Evolutionary conservation across 2,329 filamentous ascomycete genomes (phyloP).

Genomic region (Sporothrix variecibatus): DNA sequence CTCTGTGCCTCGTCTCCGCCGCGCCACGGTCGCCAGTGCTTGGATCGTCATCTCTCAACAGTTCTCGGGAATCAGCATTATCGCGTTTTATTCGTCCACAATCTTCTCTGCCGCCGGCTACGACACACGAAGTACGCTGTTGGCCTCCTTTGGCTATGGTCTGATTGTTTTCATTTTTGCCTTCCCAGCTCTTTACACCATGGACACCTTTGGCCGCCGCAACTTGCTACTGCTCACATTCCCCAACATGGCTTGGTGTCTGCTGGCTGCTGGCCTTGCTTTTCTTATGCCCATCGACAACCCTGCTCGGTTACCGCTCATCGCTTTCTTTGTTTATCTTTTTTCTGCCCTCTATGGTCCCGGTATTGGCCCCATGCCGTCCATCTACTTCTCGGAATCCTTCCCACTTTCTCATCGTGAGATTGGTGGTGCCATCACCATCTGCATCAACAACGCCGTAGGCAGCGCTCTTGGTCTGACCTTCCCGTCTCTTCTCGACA

Average conservation of each 20-base stretch:
- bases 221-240: constrained; percentile 65
- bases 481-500: constrained; percentile 10
- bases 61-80: constrained; percentile 55
- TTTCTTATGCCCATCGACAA: constrained; percentile 46
- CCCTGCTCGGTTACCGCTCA: constrained; percentile 45
- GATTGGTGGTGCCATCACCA: constrained; percentile 68
- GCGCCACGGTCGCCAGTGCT: constrained; percentile 66
- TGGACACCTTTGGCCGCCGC: constrained; percentile 66
- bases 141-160: constrained; percentile 49
- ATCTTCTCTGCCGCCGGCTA: constrained; percentile 50
- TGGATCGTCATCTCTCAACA: constrained; percentile 69
- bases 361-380: constrained; percentile 66
- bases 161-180: constrained; percentile 66
- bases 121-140: constrained; percentile 42
- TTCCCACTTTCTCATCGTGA: constrained; percentile 71
- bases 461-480: constrained; percentile 48
- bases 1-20: constrained; percentile 57
- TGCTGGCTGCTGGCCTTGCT: constrained; percentile 58
- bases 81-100: constrained; percentile 51
- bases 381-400: constrained; percentile 68
- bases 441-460: constrained; percentile 66
- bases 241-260: constrained; percentile 64
- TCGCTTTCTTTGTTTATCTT: constrained; percentile 46
- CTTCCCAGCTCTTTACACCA: constrained; percentile 65
- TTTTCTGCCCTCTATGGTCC: constrained; percentile 36